Base-by-base conservation (phyloP, 306 rosid species). In the Canavalia gladiata region DNA sequence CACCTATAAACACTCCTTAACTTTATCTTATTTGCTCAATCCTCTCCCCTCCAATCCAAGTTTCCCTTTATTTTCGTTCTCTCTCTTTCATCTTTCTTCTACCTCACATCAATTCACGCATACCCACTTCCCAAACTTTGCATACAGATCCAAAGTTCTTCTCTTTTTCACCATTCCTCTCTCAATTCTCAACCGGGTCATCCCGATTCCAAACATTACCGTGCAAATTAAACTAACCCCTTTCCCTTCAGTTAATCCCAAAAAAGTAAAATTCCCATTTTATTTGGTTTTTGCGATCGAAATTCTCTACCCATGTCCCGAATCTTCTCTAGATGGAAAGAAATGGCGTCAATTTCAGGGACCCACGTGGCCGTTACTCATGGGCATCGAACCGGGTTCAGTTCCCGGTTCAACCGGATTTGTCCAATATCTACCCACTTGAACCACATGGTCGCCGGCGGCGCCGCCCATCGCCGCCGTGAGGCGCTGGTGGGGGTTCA, bases 301-400 rank as follows among this genome's bases (percentile, higher is more conserved):
- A 84, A 71, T 57, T 69, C 6, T 72, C 42, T 28, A 84, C 68
- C 87, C 81, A 89, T 89, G 92, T 87, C 87, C 60, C 78, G 92
- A 85, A 73, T 82, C 80, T 74, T 92, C 76, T 68, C 83, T 65
- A 87, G 92, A 92, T 94, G 97, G 94, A 92, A 85, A 87, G 83
- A 78, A 66, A 80, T 87, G 52, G 56, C 87, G 51, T 72, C 76
- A 56, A 77, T 88, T 66, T 72, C 76, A 1, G 75, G 82, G 65
- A 56, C 78, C 79, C 86, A 69, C 28, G 73, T 75, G 63, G 57
- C 29, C 9, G 46, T 62, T 29, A 45, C 51, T 0, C 43, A 62
- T 12, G 54, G 64, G 51, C 59, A 74, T 13, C 76, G 74, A 81
- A 55, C 69, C 37, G 74, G 77, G 42, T 78, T 69, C 63, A 79